Base-by-base conservation (phyloP, 371 early-diverging fungal species). In the Parasitella parasitica region DNA sequence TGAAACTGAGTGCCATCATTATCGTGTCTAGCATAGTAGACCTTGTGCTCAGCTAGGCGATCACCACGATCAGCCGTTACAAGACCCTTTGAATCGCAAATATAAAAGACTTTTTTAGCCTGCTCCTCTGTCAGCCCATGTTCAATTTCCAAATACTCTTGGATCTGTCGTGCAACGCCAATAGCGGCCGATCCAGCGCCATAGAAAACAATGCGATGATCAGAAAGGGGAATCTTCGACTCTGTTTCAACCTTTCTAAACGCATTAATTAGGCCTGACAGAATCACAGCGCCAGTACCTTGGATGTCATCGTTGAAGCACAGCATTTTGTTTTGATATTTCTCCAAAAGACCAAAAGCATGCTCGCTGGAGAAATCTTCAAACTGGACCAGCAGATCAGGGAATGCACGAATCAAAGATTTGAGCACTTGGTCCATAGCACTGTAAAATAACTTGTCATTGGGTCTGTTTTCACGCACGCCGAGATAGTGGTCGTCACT, bases 291-390 rank as follows among this genome's bases (percentile, higher is more conserved):
- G 34, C 96, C 96, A 9, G 97, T 95, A 54, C 96, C 96, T 67
- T 77, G 75, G 38, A 76, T 77, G 53, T 75, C 77, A 39, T 75
- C 94, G 66, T 94, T 94, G 70, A 93, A 93, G 67, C 85, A 88
- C 52, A 86, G 79, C 26, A 77, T 80, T 20, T 83, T 76, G 34
- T 90, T 53, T 57, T 89, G 86, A 73, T 92, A 89, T 57, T 82
- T 75, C 26, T 85, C 75, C 6, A 91, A 66, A 12, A 93, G 65
- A 2, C 85, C 91, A 73, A 91, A 91, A 2, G 93, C 93, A 57
- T 95, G 94, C 62, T 93, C 94, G 3, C 93, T 87, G 11, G 92
- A 90, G 70, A 94, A 96, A 69, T 96, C 97, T 71, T 96, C 97
- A 62, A 94, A 96, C 74, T 96, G 96, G 15, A 96, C 85, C 52